Conservation (phyloP, 345 rosid species). For the Populus ilicifolia region DNA sequence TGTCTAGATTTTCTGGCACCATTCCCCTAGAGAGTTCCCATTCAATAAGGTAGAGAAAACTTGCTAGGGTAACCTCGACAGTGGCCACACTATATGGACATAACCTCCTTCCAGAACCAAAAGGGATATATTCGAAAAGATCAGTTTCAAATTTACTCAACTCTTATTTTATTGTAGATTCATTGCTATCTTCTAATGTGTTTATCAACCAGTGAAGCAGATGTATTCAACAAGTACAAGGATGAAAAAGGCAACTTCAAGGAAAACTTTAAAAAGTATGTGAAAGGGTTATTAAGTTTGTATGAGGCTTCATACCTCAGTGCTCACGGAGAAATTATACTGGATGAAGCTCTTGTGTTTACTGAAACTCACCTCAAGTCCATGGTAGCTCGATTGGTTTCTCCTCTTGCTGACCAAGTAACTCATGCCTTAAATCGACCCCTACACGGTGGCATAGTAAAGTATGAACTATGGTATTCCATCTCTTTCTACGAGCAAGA, state of each 20-base stretch:
- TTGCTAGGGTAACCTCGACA: no score
- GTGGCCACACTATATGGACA: no score
- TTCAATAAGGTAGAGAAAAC: no score
- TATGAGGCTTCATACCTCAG: slow-evolving; percentile 40
- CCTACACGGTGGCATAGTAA: slow-evolving; percentile 17
- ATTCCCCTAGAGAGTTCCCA: no score
- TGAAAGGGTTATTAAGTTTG: slow-evolving; percentile 28
- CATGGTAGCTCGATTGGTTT: neutral
- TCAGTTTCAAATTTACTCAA: no score
- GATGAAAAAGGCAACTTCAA: slow-evolving; percentile 15
- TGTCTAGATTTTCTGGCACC: no score
- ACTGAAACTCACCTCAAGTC: slow-evolving; percentile 18
- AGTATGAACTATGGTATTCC: slow-evolving; percentile 21
- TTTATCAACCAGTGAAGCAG: slow-evolving; percentile 7
- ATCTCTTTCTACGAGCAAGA: slow-evolving; percentile 24
- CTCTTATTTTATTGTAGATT: no score
- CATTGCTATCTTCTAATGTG: no score
- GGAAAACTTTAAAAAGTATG: slow-evolving; percentile 1
- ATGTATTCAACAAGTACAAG: slow-evolving; percentile 27
- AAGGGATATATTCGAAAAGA: no score
- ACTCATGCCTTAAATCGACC: neutral
- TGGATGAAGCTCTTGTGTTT: slow-evolving; percentile 37
- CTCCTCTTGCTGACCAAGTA: slow-evolving; percentile 10
- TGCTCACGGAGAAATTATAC: slow-evolving; percentile 26
- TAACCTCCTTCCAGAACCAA: no score